These are phyloP conservation scores for Stagonosporopsis chrysanthemi DNA, from an alignment of 2,329 filamentous ascomycete genomes.

Conservation along the genomic window DNA sequence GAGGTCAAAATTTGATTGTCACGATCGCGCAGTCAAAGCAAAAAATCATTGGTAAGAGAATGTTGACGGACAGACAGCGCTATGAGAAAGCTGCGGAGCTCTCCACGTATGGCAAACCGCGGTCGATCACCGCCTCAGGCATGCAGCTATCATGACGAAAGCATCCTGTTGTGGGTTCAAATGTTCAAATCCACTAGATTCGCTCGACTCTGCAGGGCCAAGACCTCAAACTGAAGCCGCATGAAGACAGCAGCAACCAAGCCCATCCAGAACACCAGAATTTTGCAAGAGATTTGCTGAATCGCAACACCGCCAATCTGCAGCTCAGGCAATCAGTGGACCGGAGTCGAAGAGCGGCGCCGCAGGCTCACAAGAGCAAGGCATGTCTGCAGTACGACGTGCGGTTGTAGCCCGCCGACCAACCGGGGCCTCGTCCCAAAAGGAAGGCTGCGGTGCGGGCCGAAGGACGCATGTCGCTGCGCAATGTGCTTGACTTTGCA, in stretches of 20 bases:
- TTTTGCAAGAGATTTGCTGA: not conserved
- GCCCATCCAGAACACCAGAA: not conserved
- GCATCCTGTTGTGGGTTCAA: no score
- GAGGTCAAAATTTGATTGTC: not conserved
- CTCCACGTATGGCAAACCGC: not conserved
- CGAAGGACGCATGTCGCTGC: constrained; percentile 11
- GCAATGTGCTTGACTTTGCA: constrained; percentile 7
- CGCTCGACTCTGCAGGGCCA: not conserved
- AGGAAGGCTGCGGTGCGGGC: constrained; percentile 18
- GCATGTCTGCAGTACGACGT: not conserved
- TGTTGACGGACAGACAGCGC: not conserved
- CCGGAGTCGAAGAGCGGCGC: not conserved
- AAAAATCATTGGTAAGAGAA: not conserved
- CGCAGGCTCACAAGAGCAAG: not conserved
- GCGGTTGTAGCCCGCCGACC: not conserved
- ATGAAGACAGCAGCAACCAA: not conserved
- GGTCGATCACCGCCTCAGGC: not conserved
- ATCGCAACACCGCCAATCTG: not conserved
- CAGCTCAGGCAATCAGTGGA: not conserved
- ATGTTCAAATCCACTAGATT: no score
- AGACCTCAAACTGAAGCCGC: not conserved
- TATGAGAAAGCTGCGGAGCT: not conserved
- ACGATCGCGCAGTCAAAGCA: not conserved
- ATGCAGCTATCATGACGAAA: not conserved
- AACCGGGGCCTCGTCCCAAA: constrained; percentile 9